Evolutionary conservation across 306 rosid genomes (phyloP).

Genomic region (Castanea crenata): DNA sequence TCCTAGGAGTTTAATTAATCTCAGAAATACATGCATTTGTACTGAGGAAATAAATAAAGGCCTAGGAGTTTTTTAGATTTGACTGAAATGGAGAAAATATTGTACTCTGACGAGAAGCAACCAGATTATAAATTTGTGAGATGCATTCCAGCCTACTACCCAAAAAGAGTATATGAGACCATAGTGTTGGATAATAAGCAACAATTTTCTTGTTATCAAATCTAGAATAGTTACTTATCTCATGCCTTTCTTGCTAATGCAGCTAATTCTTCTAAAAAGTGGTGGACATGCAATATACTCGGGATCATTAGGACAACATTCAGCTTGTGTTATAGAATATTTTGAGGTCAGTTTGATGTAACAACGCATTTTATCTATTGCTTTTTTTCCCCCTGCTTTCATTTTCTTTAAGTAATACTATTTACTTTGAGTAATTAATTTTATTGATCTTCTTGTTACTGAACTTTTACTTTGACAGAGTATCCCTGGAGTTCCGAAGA

Average conservation of each 20-base stretch:
- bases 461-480: conserved; percentile 34
- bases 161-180: neutral
- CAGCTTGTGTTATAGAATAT: conserved; percentile 45
- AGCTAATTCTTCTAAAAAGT: conserved; percentile 57
- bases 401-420: neutral
- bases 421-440: neutral
- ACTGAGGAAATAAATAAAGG: neutral
- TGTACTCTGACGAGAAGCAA: neutral
- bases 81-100: neutral
- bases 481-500: conserved; percentile 58
- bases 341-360: conserved; percentile 47
- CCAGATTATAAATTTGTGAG: neutral
- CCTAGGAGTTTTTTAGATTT: neutral
- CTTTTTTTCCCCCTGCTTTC: neutral
- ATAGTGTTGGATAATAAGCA: neutral
- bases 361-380: neutral
- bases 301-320: conserved; percentile 53
- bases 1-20: neutral
- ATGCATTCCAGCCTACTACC: neutral
- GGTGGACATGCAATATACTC: conserved; percentile 56
- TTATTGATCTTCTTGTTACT: neutral
- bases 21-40: neutral
- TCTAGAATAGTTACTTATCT: neutral
- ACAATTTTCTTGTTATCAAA: neutral
- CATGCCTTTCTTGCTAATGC: neutral